Evolutionary conservation across 1,284 basidiomycete genomes (phyloP).

Genomic region (Cryptococcus sp.): DNA sequence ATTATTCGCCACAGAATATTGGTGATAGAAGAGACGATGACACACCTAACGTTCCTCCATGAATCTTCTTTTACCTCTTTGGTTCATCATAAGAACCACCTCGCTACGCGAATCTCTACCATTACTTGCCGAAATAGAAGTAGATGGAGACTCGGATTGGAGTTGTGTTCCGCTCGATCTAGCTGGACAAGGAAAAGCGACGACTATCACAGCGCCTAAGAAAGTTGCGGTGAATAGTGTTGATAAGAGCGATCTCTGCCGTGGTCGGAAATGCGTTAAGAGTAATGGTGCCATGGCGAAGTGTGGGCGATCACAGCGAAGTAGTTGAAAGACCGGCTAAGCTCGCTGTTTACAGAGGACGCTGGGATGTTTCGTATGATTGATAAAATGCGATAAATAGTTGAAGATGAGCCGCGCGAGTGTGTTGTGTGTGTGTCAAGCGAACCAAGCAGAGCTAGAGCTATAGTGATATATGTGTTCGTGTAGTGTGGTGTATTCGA

Average conservation of each 20-base stretch:
- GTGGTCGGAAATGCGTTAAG: conserved; percentile 48
- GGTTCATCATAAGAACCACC: conserved; percentile 52
- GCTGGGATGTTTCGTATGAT: no score
- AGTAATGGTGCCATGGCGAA: conserved; percentile 51
- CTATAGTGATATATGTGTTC: no score
- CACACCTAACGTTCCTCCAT: conserved; percentile 39
- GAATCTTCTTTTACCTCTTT: conserved; percentile 47
- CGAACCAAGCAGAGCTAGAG: no score
- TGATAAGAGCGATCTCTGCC: conserved; percentile 51
- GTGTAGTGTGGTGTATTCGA: no score
- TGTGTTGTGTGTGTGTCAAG: no score
- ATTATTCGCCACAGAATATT: neutral
- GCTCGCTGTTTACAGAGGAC: no score
- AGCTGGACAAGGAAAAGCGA: conserved; percentile 53
- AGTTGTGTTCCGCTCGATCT: conserved; percentile 13
- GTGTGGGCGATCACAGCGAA: no score
- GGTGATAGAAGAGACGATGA: neutral
- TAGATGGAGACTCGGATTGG: conserved; percentile 1
- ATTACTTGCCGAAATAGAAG: neutral
- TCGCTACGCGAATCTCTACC: conserved; percentile 25
- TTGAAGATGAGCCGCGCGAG: no score
- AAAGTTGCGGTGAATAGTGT: conserved; percentile 52
- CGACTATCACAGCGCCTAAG: conserved; percentile 51
- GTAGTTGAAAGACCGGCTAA: no score
- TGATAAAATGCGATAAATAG: no score